Base-by-base conservation (phyloP, 352 stramenopile species). In the Pythium oligandrum region DNA sequence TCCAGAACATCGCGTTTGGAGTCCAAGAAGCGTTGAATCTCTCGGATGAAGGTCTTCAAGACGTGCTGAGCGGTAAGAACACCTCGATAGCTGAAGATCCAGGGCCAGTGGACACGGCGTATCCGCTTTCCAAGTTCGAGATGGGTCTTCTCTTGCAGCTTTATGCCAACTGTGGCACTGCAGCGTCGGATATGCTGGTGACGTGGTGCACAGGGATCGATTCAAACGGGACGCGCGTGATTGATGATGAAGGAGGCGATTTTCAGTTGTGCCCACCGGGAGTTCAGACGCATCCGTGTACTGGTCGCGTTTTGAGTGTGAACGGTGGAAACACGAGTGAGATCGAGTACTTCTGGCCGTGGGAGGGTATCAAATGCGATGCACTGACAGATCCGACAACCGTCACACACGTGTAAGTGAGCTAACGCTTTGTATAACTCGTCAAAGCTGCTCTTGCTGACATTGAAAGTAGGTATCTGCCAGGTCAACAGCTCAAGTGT, bases 281-380 rank as follows among this genome's bases (percentile, higher is more conserved):
- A 3, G 47, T 87, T 6, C 51, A 48, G 32, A 91, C 81, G 1
- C 72, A 91, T 40, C 78, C 78, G 43, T 91, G 81, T 53, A 77
- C 74, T 30, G 81, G 81, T 7, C 70, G 75, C 11, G 63, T 87
- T 3, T 54, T 91, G 47, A 37, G 61, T 36, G 44, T 56, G 3
- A 76, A 64, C 26, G 61, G 47, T 7, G 72, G 50, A 6, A 7
- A 43, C 2, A 39, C 51, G 10, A 37, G 57, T 1, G 45, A 51
- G 30, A 9, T 64, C 9, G 55, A 74, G 35, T 87, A 74, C 42
- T 59, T 87, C 11, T 87, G 81, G 81, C 72, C 74, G 11, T 91
- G 81, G 81, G 53, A 87, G 55, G 76, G 81, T n/a, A 59, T 91
- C 55, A 73, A 69, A 44, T 91, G 78, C 54, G 68, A 88, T 34